Conservation (phyloP, 345 rosid species). For the Trapa incisa region DNA sequence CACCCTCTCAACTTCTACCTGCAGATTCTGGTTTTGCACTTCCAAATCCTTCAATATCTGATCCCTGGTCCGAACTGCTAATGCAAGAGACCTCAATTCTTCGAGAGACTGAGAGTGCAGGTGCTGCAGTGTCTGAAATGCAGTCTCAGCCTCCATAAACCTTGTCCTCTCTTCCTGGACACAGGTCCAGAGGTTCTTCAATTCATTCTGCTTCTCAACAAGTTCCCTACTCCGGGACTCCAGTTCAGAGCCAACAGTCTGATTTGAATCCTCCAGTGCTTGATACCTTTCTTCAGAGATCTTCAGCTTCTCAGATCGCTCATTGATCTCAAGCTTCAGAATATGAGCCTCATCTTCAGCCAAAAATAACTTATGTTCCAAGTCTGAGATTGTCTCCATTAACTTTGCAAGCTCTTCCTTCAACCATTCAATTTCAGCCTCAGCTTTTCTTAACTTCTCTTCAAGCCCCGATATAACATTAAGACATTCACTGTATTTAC, state of each 20-base stretch:
- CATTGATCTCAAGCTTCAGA: constrained; percentile 57
- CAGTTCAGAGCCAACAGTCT: constrained; percentile 56
- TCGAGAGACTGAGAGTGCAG: constrained; percentile 94
- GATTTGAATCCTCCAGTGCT: constrained; percentile 63
- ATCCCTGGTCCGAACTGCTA: constrained; percentile 47
- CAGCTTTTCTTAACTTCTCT: constrained; percentile 52
- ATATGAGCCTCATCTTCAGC: constrained; percentile 57
- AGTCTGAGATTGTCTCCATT: constrained; percentile 47
- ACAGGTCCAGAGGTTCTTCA: constrained; percentile 72
- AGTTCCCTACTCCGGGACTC: constrained; percentile 66
- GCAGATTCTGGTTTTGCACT: constrained; percentile 41
- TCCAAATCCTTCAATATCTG: constrained; percentile 58
- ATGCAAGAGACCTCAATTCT: constrained; percentile 63
- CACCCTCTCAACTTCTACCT: constrained; percentile 40
- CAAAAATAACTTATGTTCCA: constrained; percentile 51
- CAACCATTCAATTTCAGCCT: constrained; percentile 52
- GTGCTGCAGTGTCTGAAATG: constrained; percentile 91
- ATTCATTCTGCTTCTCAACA: constrained; percentile 76
- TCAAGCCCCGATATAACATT: constrained; percentile 50
- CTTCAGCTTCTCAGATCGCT: constrained; percentile 53
- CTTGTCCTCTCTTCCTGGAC: constrained; percentile 82
- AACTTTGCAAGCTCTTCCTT: constrained; percentile 45
- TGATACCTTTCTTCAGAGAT: constrained; percentile 74
- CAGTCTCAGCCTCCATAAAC: constrained; percentile 91
- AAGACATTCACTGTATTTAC: constrained; percentile 39